phyloP scores from a whole-genome alignment of 208 protist genomes.

The Leishmania lainsoni region DNA sequence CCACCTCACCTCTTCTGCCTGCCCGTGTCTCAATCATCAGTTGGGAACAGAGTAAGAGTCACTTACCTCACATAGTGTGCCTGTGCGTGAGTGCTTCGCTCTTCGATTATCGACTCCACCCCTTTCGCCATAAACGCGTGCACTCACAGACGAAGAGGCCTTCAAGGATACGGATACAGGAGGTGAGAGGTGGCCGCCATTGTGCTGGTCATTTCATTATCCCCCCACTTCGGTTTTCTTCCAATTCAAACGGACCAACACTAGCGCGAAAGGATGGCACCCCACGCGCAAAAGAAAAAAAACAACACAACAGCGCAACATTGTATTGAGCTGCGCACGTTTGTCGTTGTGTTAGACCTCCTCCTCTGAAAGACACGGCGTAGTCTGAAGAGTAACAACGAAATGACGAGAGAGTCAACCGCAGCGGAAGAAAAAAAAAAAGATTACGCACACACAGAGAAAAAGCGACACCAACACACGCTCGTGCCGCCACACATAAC shows the following conservation, averaged over 20 bases:
- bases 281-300: neutral
- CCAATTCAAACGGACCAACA: no score
- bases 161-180: neutral
- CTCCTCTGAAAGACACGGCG: neutral
- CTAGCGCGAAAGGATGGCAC: neutral
- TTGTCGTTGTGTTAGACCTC: neutral
- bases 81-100: neutral
- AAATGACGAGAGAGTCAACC: neutral
- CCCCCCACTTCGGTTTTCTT: neutral
- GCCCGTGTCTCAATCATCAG: neutral
- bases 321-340: neutral
- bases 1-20: neutral
- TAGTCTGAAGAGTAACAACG: neutral
- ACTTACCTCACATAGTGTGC: neutral
- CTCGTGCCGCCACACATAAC: neutral
- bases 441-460: neutral
- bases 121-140: neutral
- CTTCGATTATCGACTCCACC: neutral
- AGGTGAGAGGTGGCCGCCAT: neutral
- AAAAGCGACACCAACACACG: neutral
- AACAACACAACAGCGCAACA: neutral
- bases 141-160: neutral
- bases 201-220: no score
- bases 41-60: neutral
- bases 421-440: neutral